phyloP scores from a whole-genome alignment of 441 rosid species.

The Dalechampia spathulata region DNA sequence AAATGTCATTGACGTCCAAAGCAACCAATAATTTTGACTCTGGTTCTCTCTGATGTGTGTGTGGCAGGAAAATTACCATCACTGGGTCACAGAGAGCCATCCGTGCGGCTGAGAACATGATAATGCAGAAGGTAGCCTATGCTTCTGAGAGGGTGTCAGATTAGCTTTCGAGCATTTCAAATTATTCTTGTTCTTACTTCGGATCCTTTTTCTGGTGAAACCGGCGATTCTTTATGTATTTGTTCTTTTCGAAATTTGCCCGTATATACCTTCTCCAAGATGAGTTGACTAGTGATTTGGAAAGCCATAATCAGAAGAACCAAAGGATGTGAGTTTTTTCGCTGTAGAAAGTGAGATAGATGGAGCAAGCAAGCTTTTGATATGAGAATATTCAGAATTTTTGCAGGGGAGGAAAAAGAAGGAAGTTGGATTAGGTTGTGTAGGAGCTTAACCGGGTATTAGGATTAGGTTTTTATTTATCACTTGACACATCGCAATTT shows the following conservation, averaged over 20 bases:
- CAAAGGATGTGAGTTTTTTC: conserved; percentile 6
- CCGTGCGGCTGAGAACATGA: conserved; percentile 84
- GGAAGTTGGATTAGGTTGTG: too few relatives aligned
- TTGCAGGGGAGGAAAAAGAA: not conserved
- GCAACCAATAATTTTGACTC: not conserved
- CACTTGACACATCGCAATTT: too few relatives aligned
- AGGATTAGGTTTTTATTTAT: too few relatives aligned
- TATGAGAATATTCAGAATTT: too few relatives aligned
- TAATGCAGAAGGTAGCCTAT: conserved; percentile 82
- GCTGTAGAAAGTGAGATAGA: conserved; percentile 12
- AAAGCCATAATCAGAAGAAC: conserved; percentile 12
- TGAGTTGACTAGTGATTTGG: conserved; percentile 15
- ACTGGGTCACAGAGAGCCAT: conserved; percentile 89
- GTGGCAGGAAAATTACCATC: conserved; percentile 86
- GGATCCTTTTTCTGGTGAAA: conserved; percentile 16
- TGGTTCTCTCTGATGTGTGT: not conserved
- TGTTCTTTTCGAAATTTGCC: conserved; percentile 12
- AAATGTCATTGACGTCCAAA: not conserved
- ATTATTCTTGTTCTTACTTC: conserved; percentile 16
- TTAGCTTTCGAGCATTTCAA: conserved; percentile 19
- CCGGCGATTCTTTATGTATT: conserved; percentile 8
- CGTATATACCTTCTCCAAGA: conserved; percentile 3
- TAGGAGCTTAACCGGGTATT: too few relatives aligned
- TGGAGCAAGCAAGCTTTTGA: too few relatives aligned
- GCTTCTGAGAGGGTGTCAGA: conserved; percentile 74